Conservation (phyloP, 2,329 filamentous ascomycete species). For the Verticillium tricorpus region DNA sequence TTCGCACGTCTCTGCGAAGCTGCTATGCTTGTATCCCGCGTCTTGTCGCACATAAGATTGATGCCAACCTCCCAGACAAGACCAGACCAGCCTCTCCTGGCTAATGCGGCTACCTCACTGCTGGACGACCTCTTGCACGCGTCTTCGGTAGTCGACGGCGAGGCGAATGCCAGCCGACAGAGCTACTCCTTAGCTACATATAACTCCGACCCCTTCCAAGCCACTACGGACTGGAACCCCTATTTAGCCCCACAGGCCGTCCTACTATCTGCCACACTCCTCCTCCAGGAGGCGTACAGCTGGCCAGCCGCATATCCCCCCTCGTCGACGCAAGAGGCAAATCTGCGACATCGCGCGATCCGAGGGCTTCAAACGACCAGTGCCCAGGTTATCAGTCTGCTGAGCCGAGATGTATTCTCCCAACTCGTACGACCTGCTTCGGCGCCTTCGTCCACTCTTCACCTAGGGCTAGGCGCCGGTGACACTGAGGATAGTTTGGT, state of each 20-base stretch:
- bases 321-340: conserved; percentile 15
- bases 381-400: conserved; percentile 22
- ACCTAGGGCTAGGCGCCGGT: background rate
- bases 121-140: background rate
- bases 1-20: conserved; percentile 46
- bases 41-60: conserved; percentile 23
- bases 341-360: conserved; percentile 26
- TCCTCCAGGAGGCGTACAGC: conserved; percentile 31
- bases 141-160: conserved; percentile 1
- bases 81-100: background rate
- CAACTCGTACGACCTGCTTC: conserved; percentile 16
- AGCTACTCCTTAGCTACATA: background rate
- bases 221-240: background rate
- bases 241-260: conserved; percentile 15
- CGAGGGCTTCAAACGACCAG: conserved; percentile 25
- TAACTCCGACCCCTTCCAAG: background rate
- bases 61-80: conserved; percentile 7
- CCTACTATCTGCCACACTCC: conserved; percentile 14
- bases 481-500: background rate
- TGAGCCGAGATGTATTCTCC: conserved; percentile 16
- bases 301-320: conserved; percentile 20
- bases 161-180: background rate
- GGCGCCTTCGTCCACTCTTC: conserved; percentile 6
- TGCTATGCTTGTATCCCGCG: conserved; percentile 26
- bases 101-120: background rate